phyloP scores from a whole-genome alignment of 805 yeast genomes.

The Kluyveromyces wickerhamii region DNA sequence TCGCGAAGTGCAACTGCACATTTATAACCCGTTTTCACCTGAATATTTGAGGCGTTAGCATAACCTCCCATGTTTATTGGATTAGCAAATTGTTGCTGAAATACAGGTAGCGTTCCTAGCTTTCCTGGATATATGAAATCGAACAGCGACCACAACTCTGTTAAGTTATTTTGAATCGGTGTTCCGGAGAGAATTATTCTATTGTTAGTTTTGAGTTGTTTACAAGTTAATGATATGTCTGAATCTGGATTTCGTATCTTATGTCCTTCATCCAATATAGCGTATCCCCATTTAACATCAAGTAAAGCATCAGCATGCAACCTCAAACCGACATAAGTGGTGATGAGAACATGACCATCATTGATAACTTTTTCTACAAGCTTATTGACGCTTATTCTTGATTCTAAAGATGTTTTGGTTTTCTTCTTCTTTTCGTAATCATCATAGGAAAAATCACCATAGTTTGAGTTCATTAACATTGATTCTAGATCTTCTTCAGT shows the following conservation, averaged over 20 bases:
- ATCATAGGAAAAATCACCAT: slow-evolving; percentile 38
- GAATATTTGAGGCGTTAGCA: slow-evolving; percentile 92
- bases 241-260: slow-evolving; percentile 93
- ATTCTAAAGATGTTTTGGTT: slow-evolving; percentile 25
- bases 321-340: slow-evolving; percentile 84
- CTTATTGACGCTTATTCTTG: slow-evolving; percentile 21
- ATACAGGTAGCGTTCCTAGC: slow-evolving; percentile 89
- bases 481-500: slow-evolving; percentile 48
- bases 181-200: slow-evolving; percentile 90
- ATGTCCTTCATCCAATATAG: slow-evolving; percentile 92
- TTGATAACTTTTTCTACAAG: slow-evolving; percentile 45
- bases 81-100: slow-evolving; percentile 82
- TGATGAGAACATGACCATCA: slow-evolving; percentile 77
- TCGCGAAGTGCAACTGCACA: slow-evolving; percentile 90
- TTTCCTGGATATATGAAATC: slow-evolving; percentile 95
- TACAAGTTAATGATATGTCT: slow-evolving; percentile 77
- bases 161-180: slow-evolving; percentile 88
- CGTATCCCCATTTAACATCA: slow-evolving; percentile 81
- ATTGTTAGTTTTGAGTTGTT: slow-evolving; percentile 75
- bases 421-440: slow-evolving; percentile 25
- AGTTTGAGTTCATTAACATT: slow-evolving; percentile 31
- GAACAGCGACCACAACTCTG: slow-evolving; percentile 90
- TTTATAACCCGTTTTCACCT: slow-evolving; percentile 92
- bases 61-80: slow-evolving; percentile 98
- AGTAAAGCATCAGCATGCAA: slow-evolving; percentile 56